phyloP scores from a whole-genome alignment of 2,329 filamentous ascomycete genomes.

The Cephalotrichum gorgonifer region DNA sequence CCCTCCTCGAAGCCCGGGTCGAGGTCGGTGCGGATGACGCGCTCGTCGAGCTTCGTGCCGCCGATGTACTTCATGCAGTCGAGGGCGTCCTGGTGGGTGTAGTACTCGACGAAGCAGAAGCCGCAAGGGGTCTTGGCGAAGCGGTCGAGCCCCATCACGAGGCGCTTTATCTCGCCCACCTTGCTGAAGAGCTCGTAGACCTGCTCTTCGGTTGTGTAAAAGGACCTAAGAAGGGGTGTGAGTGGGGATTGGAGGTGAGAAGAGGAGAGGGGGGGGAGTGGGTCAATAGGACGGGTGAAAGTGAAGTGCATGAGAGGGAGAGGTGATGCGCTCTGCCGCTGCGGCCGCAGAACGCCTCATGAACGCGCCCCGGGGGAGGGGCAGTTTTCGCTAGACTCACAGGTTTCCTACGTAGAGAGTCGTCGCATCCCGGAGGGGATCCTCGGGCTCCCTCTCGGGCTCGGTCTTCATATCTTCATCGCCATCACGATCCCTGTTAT shows the following conservation, averaged over 20 bases:
- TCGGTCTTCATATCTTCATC: constrained; percentile 38
- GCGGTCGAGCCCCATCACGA: constrained; percentile 94
- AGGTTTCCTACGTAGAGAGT: constrained; percentile 97
- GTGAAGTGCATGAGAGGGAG: not conserved
- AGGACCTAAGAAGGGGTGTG: constrained; percentile 50
- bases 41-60: constrained; percentile 94
- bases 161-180: constrained; percentile 94
- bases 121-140: constrained; percentile 97
- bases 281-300: not conserved
- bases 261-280: constrained; percentile 3
- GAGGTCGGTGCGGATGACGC: constrained; percentile 88
- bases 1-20: constrained; percentile 96
- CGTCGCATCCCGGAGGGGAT: constrained; percentile 76
- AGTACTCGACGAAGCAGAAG: constrained; percentile 99
- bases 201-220: constrained; percentile 98
- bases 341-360: not conserved
- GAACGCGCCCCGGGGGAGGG: not conserved
- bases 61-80: constrained; percentile 99
- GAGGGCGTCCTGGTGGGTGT: constrained; percentile 91
- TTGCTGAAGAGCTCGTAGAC: constrained; percentile 95
- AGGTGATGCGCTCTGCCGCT: not conserved
- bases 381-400: constrained; percentile 28
- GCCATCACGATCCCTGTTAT: constrained; percentile 44
- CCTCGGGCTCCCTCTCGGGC: constrained; percentile 38
- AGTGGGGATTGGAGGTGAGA: not conserved